Conservation (phyloP, 2,329 filamentous ascomycete genomes). For the Colletotrichum sp. region DNA sequence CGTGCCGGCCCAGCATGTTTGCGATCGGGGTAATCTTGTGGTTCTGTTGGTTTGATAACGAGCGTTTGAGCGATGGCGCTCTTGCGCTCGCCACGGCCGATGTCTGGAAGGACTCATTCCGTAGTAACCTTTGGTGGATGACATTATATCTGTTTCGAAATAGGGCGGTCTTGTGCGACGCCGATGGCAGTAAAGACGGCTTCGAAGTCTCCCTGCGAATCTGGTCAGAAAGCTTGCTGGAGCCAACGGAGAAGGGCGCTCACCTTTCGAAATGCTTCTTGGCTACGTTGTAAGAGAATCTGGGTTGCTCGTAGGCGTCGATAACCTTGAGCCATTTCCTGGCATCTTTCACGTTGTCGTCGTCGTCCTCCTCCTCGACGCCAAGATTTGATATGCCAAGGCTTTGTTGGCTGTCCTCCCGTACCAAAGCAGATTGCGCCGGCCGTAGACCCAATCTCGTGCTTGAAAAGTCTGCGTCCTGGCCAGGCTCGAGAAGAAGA, state of each 20-base stretch:
- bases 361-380: constrained; percentile 58
- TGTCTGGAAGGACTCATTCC: constrained; percentile 91
- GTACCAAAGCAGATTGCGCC: constrained; percentile 40
- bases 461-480: constrained; percentile 56
- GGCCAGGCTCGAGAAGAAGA: constrained; percentile 62
- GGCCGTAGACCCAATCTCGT: constrained; percentile 62
- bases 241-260: constrained; percentile 11
- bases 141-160: constrained; percentile 93
- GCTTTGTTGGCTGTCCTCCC: constrained; percentile 70
- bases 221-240: constrained; percentile 22
- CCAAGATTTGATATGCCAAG: constrained; percentile 63
- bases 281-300: constrained; percentile 73
- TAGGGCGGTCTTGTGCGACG: constrained; percentile 81
- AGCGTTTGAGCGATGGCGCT: constrained; percentile 60
- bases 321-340: constrained; percentile 86
- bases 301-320: constrained; percentile 84
- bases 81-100: constrained; percentile 71
- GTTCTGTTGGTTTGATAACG: constrained; percentile 68
- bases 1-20: constrained; percentile 78
- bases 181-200: constrained; percentile 75
- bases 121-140: constrained; percentile 87
- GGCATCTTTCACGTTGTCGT: constrained; percentile 69
- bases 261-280: constrained; percentile 93
- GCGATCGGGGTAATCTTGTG: constrained; percentile 90
- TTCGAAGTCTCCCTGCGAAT: constrained; percentile 61